A percentile compares a stretch with the other conserved stretches of the same genome.
Conservation (phyloP, 768 basidiomycete species). For the Lactifluus volemus region DNA sequence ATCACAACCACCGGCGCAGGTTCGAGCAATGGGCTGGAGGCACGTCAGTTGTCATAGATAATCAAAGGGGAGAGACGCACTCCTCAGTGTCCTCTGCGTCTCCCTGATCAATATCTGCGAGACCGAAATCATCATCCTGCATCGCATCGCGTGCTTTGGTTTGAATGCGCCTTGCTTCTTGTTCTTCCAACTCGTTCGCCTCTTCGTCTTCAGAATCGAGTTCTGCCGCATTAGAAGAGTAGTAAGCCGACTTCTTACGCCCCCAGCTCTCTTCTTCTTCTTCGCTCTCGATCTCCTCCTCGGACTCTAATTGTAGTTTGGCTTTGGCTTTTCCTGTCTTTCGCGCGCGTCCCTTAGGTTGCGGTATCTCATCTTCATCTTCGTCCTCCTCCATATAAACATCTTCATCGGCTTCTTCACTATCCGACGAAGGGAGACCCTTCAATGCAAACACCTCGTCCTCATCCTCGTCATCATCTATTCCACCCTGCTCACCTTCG, state of each 20-base stretch:
- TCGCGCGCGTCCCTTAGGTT: constrained; percentile 20
- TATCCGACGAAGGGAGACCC: constrained; percentile 39
- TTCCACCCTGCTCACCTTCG: constrained; percentile 44
- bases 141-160: constrained; percentile 62
- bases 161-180: constrained; percentile 77
- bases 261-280: constrained; percentile 80
- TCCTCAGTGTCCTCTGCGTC: constrained; percentile 23
- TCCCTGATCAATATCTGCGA: constrained; percentile 49
- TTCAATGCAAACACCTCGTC: constrained; percentile 78
- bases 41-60: not conserved
- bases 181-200: constrained; percentile 78
- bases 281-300: constrained; percentile 24
- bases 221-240: constrained; percentile 74
- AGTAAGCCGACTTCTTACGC: constrained; percentile 68
- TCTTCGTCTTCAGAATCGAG: constrained; percentile 86
- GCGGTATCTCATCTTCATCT: constrained; percentile 15
- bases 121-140: constrained; percentile 75
- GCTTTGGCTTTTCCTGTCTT: constrained; percentile 23
- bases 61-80: not conserved
- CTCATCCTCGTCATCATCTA: constrained; percentile 51
- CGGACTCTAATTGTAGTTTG: constrained; percentile 17
- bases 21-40: constrained; percentile 33
- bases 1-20: constrained; percentile 26
- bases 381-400: constrained; percentile 31
- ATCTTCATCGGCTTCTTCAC: constrained; percentile 40